Evolutionary conservation across 2,329 filamentous ascomycete genomes (phyloP).

Genomic region (Aureobasidium vineae): DNA sequence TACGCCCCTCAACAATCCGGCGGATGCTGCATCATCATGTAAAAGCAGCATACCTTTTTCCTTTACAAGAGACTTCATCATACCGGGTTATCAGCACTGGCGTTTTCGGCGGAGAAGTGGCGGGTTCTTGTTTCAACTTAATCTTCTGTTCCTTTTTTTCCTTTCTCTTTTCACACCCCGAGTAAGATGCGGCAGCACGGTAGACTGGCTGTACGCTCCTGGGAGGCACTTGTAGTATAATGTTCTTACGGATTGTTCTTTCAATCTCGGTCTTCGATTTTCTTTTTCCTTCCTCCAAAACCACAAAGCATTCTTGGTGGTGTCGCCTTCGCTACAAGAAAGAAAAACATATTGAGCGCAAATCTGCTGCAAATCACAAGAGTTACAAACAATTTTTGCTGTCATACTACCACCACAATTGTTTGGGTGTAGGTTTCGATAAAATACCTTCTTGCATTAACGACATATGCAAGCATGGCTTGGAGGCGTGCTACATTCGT

Average conservation of each 20-base stretch:
- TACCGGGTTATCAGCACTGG: slow-evolving; percentile 25
- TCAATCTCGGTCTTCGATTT: slow-evolving; percentile 3
- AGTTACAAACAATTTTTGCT: background rate
- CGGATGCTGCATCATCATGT: slow-evolving; percentile 97
- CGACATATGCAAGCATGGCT: too few species aligned
- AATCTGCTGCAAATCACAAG: background rate
- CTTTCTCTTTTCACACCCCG: background rate
- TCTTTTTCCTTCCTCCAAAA: background rate
- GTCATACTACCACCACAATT: background rate
- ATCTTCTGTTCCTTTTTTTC: slow-evolving; percentile 19
- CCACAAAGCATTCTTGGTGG: background rate
- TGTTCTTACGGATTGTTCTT: slow-evolving; percentile 18
- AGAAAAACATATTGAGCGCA: background rate
- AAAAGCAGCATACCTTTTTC: slow-evolving; percentile 35
- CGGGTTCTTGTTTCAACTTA: slow-evolving; percentile 14
- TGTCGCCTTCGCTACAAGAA: too few species aligned
- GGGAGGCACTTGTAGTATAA: slow-evolving; percentile 23
- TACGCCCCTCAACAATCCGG: slow-evolving; percentile 92
- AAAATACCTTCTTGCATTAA: too few species aligned
- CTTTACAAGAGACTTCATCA: slow-evolving; percentile 24
- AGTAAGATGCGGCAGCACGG: slow-evolving; percentile 7
- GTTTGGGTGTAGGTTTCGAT: background rate
- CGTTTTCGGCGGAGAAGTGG: slow-evolving; percentile 27
- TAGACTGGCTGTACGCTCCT: slow-evolving; percentile 10
- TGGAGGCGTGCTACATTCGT: too few species aligned